Evolutionary conservation across 371 early-diverging fungal genomes (phyloP).

Genomic region (Mortierella sp.): DNA sequence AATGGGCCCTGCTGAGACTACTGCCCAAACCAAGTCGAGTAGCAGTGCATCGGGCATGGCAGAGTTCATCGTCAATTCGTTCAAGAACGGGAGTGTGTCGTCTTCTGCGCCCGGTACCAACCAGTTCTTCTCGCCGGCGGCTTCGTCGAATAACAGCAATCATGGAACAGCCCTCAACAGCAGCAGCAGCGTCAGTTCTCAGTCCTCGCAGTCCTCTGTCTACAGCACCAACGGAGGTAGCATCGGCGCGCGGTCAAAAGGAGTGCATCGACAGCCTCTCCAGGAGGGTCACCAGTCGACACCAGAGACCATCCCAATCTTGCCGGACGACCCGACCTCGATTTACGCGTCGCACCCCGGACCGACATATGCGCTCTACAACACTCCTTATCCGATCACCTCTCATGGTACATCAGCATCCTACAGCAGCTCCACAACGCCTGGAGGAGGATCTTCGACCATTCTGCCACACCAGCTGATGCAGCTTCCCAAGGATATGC

Average conservation of each 20-base stretch:
- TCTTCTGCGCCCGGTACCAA: constrained; percentile 28
- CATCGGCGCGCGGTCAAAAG: constrained; percentile 14
- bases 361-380: constrained; percentile 47
- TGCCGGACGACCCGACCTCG: constrained; percentile 39
- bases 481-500: constrained; percentile 36
- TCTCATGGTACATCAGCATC: constrained; percentile 33
- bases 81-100: constrained; percentile 41
- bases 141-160: not conserved
- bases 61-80: constrained; percentile 52
- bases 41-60: constrained; percentile 37
- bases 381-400: constrained; percentile 44
- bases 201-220: constrained; percentile 11
- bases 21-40: constrained; percentile 23
- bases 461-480: constrained; percentile 31
- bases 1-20: constrained; percentile 40
- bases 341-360: constrained; percentile 39
- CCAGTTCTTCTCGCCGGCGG: constrained; percentile 28
- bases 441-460: constrained; percentile 36
- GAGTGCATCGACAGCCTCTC: constrained; percentile 16
- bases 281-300: not conserved
- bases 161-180: not conserved
- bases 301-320: constrained; percentile 23
- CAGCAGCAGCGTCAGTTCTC: constrained; percentile 12
- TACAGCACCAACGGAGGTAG: not conserved
- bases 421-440: constrained; percentile 24